Conservation (phyloP, 495 filamentous ascomycete species). For the Hypoxylon trugodes region DNA sequence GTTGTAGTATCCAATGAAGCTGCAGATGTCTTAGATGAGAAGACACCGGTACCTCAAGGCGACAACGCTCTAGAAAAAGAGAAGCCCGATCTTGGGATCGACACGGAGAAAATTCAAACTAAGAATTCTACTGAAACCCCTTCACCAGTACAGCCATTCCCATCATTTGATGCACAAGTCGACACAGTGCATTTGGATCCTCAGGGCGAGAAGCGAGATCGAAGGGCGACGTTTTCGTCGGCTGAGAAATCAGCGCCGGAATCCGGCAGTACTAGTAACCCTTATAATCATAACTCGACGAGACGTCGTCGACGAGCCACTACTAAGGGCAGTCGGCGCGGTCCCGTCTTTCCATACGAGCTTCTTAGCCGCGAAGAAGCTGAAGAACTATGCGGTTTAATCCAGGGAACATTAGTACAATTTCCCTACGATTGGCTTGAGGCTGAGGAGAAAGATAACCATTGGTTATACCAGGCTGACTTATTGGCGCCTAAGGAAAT, state of each 20-base stretch:
- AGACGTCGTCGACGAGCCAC: conserved; percentile 72
- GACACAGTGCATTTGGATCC: conserved; percentile 32
- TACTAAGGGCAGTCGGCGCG: conserved; percentile 76
- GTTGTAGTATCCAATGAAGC: conserved; percentile 44
- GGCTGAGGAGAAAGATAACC: conserved; percentile 88
- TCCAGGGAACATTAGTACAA: conserved; percentile 87
- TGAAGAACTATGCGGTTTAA: conserved; percentile 80
- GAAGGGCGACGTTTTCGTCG: conserved; percentile 54
- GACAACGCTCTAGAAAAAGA: conserved; percentile 13
- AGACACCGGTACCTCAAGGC: conserved; percentile 12
- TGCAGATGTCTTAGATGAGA: conserved; percentile 45
- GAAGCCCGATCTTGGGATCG: conserved; percentile 14
- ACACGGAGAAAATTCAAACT: conserved; percentile 32
- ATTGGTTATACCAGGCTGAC: conserved; percentile 97
- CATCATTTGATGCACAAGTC: conserved; percentile 38
- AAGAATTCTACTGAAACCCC: conserved; percentile 34
- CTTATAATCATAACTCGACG: conserved; percentile 48
- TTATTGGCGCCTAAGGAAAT: conserved; percentile 96
- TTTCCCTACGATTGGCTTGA: conserved; percentile 96
- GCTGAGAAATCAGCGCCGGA: conserved; percentile 50
- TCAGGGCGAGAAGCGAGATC: conserved; percentile 47
- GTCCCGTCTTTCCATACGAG: conserved; percentile 73
- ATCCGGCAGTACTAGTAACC: conserved; percentile 38
- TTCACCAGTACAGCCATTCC: conserved; percentile 45
- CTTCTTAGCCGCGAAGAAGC: conserved; percentile 75